phyloP scores from a whole-genome alignment of 1,139 yeast genomes.

The Geotrichum klebahnii region DNA sequence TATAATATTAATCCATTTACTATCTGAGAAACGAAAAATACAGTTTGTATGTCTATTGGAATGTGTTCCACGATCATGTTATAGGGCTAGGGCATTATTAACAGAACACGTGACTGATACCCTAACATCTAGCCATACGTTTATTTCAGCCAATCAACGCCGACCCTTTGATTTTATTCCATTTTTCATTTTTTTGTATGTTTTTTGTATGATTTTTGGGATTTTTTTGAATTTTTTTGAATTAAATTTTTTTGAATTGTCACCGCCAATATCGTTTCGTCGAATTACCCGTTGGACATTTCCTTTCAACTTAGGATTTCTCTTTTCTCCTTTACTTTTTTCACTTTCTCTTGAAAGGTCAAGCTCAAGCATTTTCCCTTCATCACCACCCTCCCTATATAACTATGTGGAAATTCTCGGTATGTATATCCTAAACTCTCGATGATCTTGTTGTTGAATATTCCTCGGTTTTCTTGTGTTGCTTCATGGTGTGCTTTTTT shows the following conservation, averaged over 20 bases:
- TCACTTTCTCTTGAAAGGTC: background rate
- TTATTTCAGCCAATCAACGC: background rate
- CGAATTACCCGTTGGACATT: background rate
- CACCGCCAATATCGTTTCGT: background rate
- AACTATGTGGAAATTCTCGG: conserved; percentile 21
- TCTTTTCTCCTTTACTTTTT: conserved; percentile 20
- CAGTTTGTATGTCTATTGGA: too few species aligned
- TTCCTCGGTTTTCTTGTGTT: conserved; percentile 59
- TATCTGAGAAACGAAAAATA: too few species aligned
- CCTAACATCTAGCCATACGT: too few species aligned
- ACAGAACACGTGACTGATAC: too few species aligned
- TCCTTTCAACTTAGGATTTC: too few species aligned
- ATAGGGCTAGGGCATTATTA: too few species aligned
- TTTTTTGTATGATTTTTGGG: background rate
- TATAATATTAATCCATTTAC: too few species aligned
- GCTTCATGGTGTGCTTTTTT: conserved; percentile 75
- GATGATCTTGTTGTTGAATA: background rate
- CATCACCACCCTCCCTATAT: conserved; percentile 43
- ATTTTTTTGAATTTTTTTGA: too few species aligned
- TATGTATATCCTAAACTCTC: conserved; percentile 2
- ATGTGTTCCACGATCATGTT: too few species aligned
- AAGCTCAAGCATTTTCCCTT: background rate
- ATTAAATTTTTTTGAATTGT: too few species aligned
- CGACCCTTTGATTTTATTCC: conserved; percentile 7
- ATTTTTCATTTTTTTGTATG: background rate